Evolutionary conservation across 495 filamentous ascomycete species (phyloP), one percentile per base, ranked within the genome.

Genomic region (Aspergillus bridgeri): DNA sequence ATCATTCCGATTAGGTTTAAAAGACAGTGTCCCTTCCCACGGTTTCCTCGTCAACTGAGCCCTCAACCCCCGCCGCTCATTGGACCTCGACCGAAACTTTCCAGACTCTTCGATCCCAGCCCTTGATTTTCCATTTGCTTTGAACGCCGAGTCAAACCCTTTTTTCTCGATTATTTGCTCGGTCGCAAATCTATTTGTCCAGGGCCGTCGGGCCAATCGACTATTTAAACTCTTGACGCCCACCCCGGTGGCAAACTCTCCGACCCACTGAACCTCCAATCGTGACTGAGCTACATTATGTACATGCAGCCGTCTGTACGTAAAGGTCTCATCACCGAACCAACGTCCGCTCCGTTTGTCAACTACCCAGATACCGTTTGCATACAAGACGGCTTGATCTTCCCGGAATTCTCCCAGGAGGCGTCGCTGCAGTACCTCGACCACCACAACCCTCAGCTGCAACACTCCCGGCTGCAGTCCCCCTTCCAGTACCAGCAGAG

Each of bases 241-340:
- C 48, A 57, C 61, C 67, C 57, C n/a, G 61, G 73, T 76, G 73
- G 72, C 72, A 58, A 74, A 72, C 51, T 44, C 23, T 49, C 43
- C 38, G 48, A 61, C 61, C 58, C 60, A 57, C 46, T 58, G 17
- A 56, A 65, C 64, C 62, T 63, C 65, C 68, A 65, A 63, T 64
- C 33, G 19, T 20, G 25, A 20, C 43, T 43, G 42, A 57, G 54
- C 45, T 63, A 61, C 71, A 77, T 71, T 68, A 78, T 79, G 75
- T 73, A 73, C 71, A 74, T 75, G 68, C 66, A 74, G 63, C 73
- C 75, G 56, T 56, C 63, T 11, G 50, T 58, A 78, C 74, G 74
- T 75, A 79, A 77, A 72, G 74, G 65, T 73, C 67, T 75, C 68
- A 77, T 75, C 73, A 77, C 70, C 61, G 70, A 74, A 69, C 68